Evolutionary conservation across 495 filamentous ascomycete genomes (phyloP).

Genomic region (Staphylotrichum longicolle): DNA sequence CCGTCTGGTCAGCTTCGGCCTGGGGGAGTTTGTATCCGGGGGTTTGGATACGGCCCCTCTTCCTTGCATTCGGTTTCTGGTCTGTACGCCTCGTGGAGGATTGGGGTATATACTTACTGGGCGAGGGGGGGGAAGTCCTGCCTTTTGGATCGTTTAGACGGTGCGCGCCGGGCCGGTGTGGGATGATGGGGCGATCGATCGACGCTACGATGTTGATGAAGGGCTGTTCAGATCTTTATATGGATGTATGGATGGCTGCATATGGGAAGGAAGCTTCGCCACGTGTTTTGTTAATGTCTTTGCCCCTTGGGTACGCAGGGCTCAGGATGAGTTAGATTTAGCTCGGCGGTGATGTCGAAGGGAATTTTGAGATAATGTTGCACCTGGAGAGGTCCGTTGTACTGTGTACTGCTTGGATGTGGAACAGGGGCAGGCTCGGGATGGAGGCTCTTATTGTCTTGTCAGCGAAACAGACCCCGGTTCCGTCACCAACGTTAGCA

Average conservation of each 20-base stretch:
- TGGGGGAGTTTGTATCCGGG: not conserved
- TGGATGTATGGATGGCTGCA: not conserved
- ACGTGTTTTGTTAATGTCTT: conserved; percentile 13
- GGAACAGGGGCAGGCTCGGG: no score
- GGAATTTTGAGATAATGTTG: not conserved
- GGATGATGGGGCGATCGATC: not conserved
- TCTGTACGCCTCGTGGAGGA: not conserved
- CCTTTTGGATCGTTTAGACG: not conserved
- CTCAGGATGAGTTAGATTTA: not conserved
- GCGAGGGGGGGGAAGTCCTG: no score
- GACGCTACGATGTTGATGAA: conserved; percentile 9
- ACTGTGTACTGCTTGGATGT: no score
- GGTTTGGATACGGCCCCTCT: not conserved
- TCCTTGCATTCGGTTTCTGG: conserved; percentile 1
- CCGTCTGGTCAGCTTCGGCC: not conserved
- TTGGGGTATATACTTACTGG: not conserved
- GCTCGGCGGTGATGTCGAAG: not conserved
- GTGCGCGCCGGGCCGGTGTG: not conserved
- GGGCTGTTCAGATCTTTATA: not conserved
- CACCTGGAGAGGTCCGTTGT: no score
- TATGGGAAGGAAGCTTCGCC: not conserved
- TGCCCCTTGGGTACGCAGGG: not conserved
- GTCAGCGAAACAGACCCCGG: no score
- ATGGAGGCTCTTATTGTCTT: no score
- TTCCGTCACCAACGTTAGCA: no score